These are phyloP conservation scores for Rhizopus sp. DNA, from an alignment of 371 early-diverging fungal genomes.

Conservation along the genomic window DNA sequence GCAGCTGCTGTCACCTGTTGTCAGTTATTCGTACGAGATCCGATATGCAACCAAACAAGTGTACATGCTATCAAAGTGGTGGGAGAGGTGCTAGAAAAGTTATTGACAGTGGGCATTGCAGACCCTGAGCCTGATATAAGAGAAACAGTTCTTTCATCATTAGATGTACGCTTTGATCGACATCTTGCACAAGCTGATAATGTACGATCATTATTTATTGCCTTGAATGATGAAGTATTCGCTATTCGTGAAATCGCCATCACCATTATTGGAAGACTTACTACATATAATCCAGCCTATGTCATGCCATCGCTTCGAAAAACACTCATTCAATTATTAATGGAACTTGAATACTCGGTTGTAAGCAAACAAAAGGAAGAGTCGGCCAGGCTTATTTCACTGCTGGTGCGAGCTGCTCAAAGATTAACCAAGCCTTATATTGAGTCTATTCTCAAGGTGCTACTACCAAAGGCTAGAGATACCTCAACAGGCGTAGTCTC, in stretches of 20 bases:
- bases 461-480: conserved; percentile 84
- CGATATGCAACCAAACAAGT: conserved; percentile 78
- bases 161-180: conserved; percentile 86
- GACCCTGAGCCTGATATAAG: conserved; percentile 87
- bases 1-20: conserved; percentile 91
- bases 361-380: conserved; percentile 90
- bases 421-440: conserved; percentile 91
- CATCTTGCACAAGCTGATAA: conserved; percentile 92
- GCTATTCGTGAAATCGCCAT: conserved; percentile 87
- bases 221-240: conserved; percentile 92
- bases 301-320: conserved; percentile 91
- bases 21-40: conserved; percentile 77
- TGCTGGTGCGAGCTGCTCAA: conserved; percentile 79
- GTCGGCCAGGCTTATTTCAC: conserved; percentile 77
- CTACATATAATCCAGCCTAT: conserved; percentile 89
- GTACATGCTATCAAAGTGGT: conserved; percentile 87
- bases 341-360: conserved; percentile 89
- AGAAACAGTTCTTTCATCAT: conserved; percentile 75
- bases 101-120: conserved; percentile 89
- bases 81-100: conserved; percentile 84
- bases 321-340: conserved; percentile 85
- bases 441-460: conserved; percentile 82
- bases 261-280: conserved; percentile 84
- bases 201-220: conserved; percentile 86
- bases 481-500: conserved; percentile 82